Percentiles rank a stretch among this genome's conserved stretches.
Conservation (phyloP, 2,329 filamentous ascomycete species). For the Colletotrichum sidae region DNA sequence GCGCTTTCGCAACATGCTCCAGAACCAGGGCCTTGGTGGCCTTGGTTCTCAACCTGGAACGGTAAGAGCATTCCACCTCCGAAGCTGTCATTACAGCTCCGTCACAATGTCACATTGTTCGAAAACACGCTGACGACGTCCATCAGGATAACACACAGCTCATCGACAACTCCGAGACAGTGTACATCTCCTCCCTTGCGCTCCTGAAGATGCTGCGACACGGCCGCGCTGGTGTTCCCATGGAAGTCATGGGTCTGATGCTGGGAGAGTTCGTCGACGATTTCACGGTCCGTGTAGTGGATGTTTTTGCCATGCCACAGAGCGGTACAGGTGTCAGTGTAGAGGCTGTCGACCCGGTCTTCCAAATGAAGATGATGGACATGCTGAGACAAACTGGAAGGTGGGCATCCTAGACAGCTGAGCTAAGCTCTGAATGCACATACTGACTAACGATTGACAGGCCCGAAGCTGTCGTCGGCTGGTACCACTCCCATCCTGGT, state of each 20-base stretch:
- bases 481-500: conserved; percentile 99
- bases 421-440: conserved; percentile 16
- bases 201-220: conserved; percentile 99
- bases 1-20: conserved; percentile 89
- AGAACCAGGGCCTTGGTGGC: conserved; percentile 77
- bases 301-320: conserved; percentile 99
- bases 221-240: conserved; percentile 95
- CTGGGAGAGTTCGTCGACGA: conserved; percentile 98
- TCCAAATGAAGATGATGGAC: conserved; percentile 99
- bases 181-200: conserved; percentile 98
- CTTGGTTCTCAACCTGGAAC: conserved; percentile 70
- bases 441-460: conserved; percentile 56
- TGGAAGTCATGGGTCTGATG: conserved; percentile 99
- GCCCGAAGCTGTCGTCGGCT: conserved; percentile 96
- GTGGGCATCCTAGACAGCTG: conserved; percentile 59
- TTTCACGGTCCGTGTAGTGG: conserved; percentile 97
- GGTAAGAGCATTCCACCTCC: conserved; percentile 57
- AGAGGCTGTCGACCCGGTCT: conserved; percentile 97
- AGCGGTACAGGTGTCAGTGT: conserved; percentile 98
- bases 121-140: conserved; percentile 3
- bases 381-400: conserved; percentile 98
- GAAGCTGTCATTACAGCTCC: conserved; percentile 24
- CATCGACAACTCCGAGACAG: conserved; percentile 99
- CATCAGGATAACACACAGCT: conserved; percentile 86
- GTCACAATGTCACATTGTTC: not conserved